phyloP scores from a whole-genome alignment of 2,329 filamentous ascomycete species.

The Coniochaeta sp. region DNA sequence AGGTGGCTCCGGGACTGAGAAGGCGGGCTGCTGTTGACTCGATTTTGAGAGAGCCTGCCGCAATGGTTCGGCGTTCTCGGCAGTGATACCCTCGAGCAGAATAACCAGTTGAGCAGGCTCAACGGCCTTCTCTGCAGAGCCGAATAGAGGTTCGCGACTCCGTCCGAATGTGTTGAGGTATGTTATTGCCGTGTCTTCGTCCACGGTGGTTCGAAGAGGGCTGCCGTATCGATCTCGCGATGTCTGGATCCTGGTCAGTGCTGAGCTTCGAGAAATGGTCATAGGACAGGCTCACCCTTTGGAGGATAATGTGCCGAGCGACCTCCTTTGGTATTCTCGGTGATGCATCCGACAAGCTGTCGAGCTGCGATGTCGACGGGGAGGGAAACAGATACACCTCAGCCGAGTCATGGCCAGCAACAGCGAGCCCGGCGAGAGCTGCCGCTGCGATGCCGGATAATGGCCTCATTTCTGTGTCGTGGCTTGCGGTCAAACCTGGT shows the following conservation, averaged over 20 bases:
- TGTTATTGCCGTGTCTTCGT: slow-evolving; percentile 41
- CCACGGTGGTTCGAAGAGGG: slow-evolving; percentile 29
- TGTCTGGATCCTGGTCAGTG: slow-evolving; percentile 7
- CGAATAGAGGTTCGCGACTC: slow-evolving; percentile 42
- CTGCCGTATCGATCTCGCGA: slow-evolving; percentile 27
- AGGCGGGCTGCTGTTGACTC: slow-evolving; percentile 32
- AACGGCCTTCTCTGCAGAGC: slow-evolving; percentile 19
- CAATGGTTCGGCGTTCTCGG: slow-evolving; percentile 31
- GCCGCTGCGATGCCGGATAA: slow-evolving; percentile 24
- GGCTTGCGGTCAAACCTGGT: not conserved
- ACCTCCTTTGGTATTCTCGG: slow-evolving; percentile 43
- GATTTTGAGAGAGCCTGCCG: slow-evolving; percentile 30
- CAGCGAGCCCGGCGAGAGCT: not conserved
- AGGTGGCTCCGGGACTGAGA: slow-evolving; percentile 39
- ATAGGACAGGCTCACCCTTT: slow-evolving; percentile 33
- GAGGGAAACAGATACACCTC: slow-evolving; percentile 44
- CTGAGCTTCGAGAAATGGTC: not conserved
- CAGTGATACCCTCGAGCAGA: slow-evolving; percentile 48
- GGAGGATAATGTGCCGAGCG: slow-evolving; percentile 50
- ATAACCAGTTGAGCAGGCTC: slow-evolving; percentile 49
- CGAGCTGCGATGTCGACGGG: slow-evolving; percentile 16
- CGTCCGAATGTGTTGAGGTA: slow-evolving; percentile 56
- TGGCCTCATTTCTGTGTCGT: slow-evolving; percentile 32
- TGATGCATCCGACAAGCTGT: slow-evolving; percentile 20
- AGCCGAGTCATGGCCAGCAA: slow-evolving; percentile 30